These are phyloP conservation scores for Naganishia vishniacii DNA, from an alignment of 768 basidiomycete genomes.

Conservation along the genomic window DNA sequence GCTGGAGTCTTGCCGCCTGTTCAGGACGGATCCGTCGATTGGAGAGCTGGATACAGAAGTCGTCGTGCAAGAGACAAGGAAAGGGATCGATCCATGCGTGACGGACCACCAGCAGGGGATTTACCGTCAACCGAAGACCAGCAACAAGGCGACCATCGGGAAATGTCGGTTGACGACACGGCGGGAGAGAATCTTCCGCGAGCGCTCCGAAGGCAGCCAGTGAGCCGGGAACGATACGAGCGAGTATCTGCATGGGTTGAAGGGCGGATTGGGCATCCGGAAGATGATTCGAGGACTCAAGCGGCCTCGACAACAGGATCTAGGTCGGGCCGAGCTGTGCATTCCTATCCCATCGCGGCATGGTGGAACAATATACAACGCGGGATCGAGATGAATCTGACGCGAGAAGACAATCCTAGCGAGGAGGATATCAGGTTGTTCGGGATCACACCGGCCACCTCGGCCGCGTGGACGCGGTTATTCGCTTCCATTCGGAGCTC, in stretches of 20 bases:
- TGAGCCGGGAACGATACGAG: conserved; percentile 1
- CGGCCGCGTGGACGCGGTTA: conserved; percentile 12
- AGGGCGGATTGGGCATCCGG: not conserved
- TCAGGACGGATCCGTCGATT: conserved; percentile 16
- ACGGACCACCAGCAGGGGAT: not conserved
- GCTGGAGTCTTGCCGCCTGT: conserved; percentile 13
- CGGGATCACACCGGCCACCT: not conserved
- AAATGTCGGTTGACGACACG: not conserved
- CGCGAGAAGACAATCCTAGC: not conserved
- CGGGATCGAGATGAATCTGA: conserved; percentile 14
- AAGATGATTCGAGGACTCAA: not conserved
- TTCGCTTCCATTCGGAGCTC: conserved; percentile 5
- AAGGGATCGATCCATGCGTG: conserved; percentile 2
- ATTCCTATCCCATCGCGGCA: not conserved
- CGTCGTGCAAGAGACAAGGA: conserved; percentile 21
- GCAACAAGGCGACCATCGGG: not conserved
- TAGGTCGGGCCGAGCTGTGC: not conserved
- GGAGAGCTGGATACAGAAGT: conserved; percentile 12
- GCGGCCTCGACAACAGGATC: not conserved
- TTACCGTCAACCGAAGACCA: not conserved
- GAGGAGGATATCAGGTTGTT: conserved; percentile 5
- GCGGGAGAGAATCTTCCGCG: not conserved
- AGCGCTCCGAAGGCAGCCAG: not conserved
- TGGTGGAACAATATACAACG: conserved; percentile 13
- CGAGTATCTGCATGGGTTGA: conserved; percentile 5